Evolutionary conservation across 495 filamentous ascomycete genomes (phyloP), one percentile per base, ranked within the genome.

Genomic region (Talaromyces thailandensis): DNA sequence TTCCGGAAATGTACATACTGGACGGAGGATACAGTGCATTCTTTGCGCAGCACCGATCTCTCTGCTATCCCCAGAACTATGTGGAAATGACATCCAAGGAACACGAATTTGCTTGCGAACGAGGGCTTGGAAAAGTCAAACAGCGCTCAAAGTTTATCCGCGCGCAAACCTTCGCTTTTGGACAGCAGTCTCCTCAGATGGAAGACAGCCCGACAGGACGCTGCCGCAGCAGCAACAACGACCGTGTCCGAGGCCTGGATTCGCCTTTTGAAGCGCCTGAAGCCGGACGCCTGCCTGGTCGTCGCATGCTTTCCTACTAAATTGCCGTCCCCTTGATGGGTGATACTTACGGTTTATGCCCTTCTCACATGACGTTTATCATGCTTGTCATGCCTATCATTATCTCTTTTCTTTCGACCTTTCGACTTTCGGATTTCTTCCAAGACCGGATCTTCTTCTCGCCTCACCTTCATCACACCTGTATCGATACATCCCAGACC

Each of bases 1-100:
- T 96, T 66, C 95, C 95, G 0, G 95, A 99, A 66, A 83, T 98
- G 58, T 99, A 98, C 74, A 94, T 99, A 67, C 81, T 99, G 26
- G 92, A 98, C 50, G 95, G 95, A 50, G 95, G 95, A 23, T 99
- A 99, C 74, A 96, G 90, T 70, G 81, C 86, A 1, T 99, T 99
- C 79, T 99, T 92, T 75, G 71, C 81, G 14, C 77, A 89, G 58
- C 84, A 96, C 70, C 85, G 86, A 50, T 73, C 81, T 11, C 84
- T 91, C 50, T 99, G 95, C 77, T 91, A 84, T 62, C 94, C 94
- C 8, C 93, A 96, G 68, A 89, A 92, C 64, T 99, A 99, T 67
- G 90, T 98, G 28, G 90, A 93, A 73, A 99, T 99, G 95, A 86
- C 82, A 58, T 89, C 87, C 64, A 87, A 92, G 65, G 88, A 92